Evolutionary conservation across 306 rosid species (phyloP), one percentile per base, ranked within the genome.

Genomic region (Malus sieversii): DNA sequence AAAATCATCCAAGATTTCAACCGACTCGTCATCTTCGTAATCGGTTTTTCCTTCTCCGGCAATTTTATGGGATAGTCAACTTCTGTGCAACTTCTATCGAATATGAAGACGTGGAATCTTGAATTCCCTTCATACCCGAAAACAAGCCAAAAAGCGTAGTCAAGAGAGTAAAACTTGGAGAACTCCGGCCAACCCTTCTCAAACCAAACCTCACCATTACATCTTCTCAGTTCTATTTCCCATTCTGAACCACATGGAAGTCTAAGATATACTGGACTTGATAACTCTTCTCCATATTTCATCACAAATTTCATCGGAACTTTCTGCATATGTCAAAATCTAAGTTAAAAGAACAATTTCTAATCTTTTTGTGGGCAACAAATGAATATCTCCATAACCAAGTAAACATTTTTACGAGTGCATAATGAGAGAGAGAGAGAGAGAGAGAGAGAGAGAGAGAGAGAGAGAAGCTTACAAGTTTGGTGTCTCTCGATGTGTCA

Each of bases 171-270:
- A 22, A 72, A 79, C 22, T 57, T n/a, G 29, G n/a, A 51, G 63
- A 79, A 79, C 2, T 79, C 32, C 10, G 7, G 53, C 82, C 82
- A 79, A 20, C 80, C 80, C 8, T 38, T 76, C 16, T 66, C 48
- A 16, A 82, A 71, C 60, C 77, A 74, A 13, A 75, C 42, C 14
- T 45, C 45, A 10, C 62, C 71, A 30, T 68, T 16, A 4, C 19
- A 9, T 27, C 19, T 67, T 52, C 2, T 20, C 1, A 77, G 7
- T 64, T 70, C 62, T 20, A 82, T n/a, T 33, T 35, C 30, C 82
- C 83, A 70, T 22, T 75, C 35, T 5, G 23, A 48, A 3, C 83
- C 83, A 75, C 38, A 32, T 2, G 76, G 68, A n/a, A 75, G 38
- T 32, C 52, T 69, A 23, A 75, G 44, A 5, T 7, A 25, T 1